Evolutionary conservation across 805 yeast species (phyloP).

Genomic region (Candida takata): DNA sequence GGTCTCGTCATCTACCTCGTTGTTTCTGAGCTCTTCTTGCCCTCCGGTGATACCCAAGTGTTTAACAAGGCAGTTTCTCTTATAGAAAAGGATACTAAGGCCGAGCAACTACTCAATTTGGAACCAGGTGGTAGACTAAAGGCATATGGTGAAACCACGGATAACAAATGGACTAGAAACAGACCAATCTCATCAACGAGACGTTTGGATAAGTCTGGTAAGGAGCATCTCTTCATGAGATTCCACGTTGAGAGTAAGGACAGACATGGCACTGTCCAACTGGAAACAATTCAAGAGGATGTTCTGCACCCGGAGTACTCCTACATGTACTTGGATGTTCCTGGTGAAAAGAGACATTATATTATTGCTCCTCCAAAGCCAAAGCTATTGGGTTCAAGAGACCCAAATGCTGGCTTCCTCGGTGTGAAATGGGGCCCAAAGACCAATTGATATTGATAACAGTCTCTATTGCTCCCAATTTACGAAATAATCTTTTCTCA

Average conservation of each 20-base stretch:
- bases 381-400: constrained; percentile 30
- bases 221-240: constrained; percentile 75
- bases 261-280: constrained; percentile 61
- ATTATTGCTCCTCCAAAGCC: constrained; percentile 57
- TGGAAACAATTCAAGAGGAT: constrained; percentile 70
- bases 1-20: constrained; percentile 65
- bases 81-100: constrained; percentile 59
- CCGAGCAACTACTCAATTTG: constrained; percentile 46
- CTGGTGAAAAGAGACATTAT: constrained; percentile 61
- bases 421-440: constrained; percentile 88
- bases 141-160: constrained; percentile 72
- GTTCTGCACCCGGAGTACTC: constrained; percentile 62
- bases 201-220: constrained; percentile 64
- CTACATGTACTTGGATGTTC: constrained; percentile 69
- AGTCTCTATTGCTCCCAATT: neutral
- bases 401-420: constrained; percentile 51
- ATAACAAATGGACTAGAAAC: constrained; percentile 80
- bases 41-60: constrained; percentile 86
- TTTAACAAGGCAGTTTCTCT: constrained; percentile 80
- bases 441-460: constrained; percentile 31
- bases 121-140: constrained; percentile 52
- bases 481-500: no score
- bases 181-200: constrained; percentile 73
- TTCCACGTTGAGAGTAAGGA: constrained; percentile 75
- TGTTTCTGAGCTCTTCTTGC: constrained; percentile 73